Evolutionary conservation across 2,329 filamentous ascomycete species (phyloP).

Genomic region (Alternaria atra): DNA sequence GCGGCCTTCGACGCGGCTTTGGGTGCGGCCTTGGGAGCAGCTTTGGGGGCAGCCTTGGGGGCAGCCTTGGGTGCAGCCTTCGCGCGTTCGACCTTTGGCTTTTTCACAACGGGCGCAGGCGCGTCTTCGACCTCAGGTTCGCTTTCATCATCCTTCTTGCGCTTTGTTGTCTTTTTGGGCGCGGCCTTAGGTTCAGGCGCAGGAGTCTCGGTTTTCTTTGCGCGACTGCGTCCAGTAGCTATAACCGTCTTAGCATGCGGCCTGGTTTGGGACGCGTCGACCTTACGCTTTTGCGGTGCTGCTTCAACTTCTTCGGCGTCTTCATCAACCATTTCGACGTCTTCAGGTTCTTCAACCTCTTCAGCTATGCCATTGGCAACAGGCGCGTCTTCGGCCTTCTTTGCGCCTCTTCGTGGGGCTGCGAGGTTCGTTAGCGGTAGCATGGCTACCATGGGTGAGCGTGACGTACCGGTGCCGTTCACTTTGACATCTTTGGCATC

Average conservation of each 20-base stretch:
- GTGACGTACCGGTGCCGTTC: constrained; percentile 46
- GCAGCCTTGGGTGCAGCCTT: constrained; percentile 27
- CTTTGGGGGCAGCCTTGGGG: constrained; percentile 20
- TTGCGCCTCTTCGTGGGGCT: constrained; percentile 36
- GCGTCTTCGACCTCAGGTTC: constrained; percentile 30
- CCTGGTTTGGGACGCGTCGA: constrained; percentile 17
- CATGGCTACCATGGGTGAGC: constrained; percentile 17
- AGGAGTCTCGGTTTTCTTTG: constrained; percentile 39
- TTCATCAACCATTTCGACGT: constrained; percentile 9
- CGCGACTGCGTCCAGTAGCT: constrained; percentile 35
- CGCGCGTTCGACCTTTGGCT: constrained; percentile 31
- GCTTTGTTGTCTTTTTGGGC: constrained; percentile 35
- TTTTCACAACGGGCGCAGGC: constrained; percentile 34
- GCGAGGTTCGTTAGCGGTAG: constrained; percentile 24
- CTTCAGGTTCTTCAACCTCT: constrained; percentile 13
- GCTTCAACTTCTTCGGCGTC: constrained; percentile 11
- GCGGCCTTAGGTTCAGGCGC: constrained; percentile 25
- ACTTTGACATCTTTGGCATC: constrained; percentile 36
- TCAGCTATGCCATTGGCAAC: constrained; percentile 22
- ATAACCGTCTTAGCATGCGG: constrained; percentile 18
- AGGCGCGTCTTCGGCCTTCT: constrained; percentile 32
- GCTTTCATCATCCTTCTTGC: constrained; percentile 43
- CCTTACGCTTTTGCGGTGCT: constrained; percentile 24
- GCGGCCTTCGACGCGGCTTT: constrained; percentile 20
- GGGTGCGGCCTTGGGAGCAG: constrained; percentile 20